Evolutionary conservation across 2,329 filamentous ascomycete genomes (phyloP), one percentile per base, ranked within the genome.

Genomic region (Phoma sp.): DNA sequence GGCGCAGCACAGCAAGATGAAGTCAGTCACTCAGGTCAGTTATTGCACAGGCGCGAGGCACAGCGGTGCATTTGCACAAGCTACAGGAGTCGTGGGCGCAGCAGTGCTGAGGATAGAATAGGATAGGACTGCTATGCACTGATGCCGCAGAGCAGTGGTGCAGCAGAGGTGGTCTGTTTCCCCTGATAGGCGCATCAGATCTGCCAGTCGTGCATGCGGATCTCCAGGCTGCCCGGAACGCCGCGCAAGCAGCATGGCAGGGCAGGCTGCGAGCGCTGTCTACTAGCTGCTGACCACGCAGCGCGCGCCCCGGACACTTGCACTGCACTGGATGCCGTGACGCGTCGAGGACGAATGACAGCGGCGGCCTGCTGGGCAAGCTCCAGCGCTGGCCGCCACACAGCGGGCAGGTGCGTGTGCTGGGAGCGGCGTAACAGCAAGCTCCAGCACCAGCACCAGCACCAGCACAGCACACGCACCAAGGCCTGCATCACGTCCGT

Each of bases 161-260:
- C 32, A 33, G 32, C 22, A 35, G 40, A 41, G 40, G 39, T 40
- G 45, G 45, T 46, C 52, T 41, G 45, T 35, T 45, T 13, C 52
- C 52, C 52, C 46, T 57, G 45, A 57, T 51, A 47, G 50, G 50
- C 50, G 46, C 43, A 46, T 50, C 45, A 44, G 47, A 51, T 59
- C 52, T 56, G 47, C 42, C 36, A 55, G 36, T 41, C 52, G 40
- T 43, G 41, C 48, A 50, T 50, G 57, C 57, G 52, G 52, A 57
- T 57, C 57, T 59, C 49, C 52, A 52, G 45, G 23, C 33, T 47
- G 53, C 29, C 48, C 53, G 52, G 52, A 46, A 49, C 48, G 53
- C 57, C 57, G 53, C 57, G 57, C 57, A 50, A 52, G 52, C 53
- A 47, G 13, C 14, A 25, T 30, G 39, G 32, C 47, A 53, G 50